A percentile compares a stretch with the other conserved stretches of the same genome.
These are phyloP conservation scores for Pseudodiploospora longispora DNA, from an alignment of 2,329 filamentous ascomycete genomes.

Conservation along the genomic window DNA sequence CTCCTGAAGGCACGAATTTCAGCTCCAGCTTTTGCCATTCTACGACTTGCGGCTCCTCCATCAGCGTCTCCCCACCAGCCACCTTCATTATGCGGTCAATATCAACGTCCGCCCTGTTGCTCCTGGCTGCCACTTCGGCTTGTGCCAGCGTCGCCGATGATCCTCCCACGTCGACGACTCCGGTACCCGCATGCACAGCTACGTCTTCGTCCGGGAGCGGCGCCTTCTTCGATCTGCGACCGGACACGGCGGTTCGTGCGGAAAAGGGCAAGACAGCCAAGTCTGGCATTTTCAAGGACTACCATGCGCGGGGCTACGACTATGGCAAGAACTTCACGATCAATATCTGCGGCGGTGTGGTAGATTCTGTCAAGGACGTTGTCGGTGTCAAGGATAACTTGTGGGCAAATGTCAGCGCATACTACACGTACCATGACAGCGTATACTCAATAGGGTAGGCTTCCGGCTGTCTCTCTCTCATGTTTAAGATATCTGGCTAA, in stretches of 20 bases:
- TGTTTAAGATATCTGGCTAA: not conserved
- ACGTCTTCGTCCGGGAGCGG: conserved; percentile 46
- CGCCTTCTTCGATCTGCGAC: conserved; percentile 51
- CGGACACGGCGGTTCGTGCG: conserved; percentile 40
- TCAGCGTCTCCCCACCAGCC: not conserved
- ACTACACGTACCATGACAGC: conserved; percentile 58
- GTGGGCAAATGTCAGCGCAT: conserved; percentile 72
- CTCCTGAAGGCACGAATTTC: no score
- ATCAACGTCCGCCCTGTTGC: conserved; percentile 18
- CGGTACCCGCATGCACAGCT: conserved; percentile 45
- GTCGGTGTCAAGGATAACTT: conserved; percentile 52
- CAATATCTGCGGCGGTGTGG: conserved; percentile 73
- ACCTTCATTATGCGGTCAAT: no score
- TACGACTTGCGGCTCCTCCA: not conserved
- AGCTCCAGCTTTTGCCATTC: not conserved
- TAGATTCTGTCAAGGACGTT: conserved; percentile 55
- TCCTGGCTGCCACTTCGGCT: conserved; percentile 27
- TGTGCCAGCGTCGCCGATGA: conserved; percentile 27
- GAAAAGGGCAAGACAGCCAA: conserved; percentile 37
- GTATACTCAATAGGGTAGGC: conserved; percentile 68
- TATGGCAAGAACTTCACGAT: conserved; percentile 75
- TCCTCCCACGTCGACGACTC: conserved; percentile 33
- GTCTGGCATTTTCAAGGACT: conserved; percentile 39
- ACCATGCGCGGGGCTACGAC: conserved; percentile 64
- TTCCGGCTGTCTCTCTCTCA: no score